Evolutionary conservation across 305 asterid species (phyloP).

Genomic region (Fraxinus velutina): DNA sequence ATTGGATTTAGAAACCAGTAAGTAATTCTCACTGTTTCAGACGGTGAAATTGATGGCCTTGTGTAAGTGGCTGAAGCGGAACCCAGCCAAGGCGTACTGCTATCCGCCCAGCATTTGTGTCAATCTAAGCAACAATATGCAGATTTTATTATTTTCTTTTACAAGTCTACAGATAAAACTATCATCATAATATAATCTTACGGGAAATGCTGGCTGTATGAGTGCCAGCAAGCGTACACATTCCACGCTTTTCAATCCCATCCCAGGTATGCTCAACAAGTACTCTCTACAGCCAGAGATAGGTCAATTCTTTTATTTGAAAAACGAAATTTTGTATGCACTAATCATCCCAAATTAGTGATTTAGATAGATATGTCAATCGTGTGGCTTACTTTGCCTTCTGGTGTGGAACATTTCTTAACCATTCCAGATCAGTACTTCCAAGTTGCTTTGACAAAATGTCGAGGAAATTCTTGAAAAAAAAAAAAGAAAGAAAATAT

Average conservation of each 20-base stretch:
- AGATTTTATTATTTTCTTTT: background rate
- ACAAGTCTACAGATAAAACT: background rate
- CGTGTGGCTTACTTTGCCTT: constrained; percentile 43
- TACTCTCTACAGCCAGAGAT: constrained; percentile 27
- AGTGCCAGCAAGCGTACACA: constrained; percentile 43
- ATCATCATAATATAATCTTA: constrained; percentile 19
- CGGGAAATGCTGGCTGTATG: constrained; percentile 44
- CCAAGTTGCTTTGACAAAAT: constrained; percentile 28
- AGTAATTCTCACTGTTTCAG: constrained; percentile 26
- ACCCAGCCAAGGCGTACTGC: constrained; percentile 52
- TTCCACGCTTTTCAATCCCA: constrained; percentile 52
- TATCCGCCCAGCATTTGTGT: constrained; percentile 43
- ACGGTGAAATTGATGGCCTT: constrained; percentile 32
- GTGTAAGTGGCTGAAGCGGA: constrained; percentile 36
- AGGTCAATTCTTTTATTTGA: background rate
- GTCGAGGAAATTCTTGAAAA: constrained; percentile 36
- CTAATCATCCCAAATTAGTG: background rate
- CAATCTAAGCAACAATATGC: constrained; percentile 25
- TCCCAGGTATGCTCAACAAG: constrained; percentile 38
- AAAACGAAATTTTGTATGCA: background rate
- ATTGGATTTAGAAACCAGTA: background rate
- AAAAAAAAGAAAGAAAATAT: background rate
- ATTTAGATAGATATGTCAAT: background rate
- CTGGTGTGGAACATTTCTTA: constrained; percentile 41
- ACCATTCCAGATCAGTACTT: constrained; percentile 51